Percentiles rank a stretch among this genome's conserved stretches.
Evolutionary conservation across 495 filamentous ascomycete species (phyloP).

Genomic region (Penicillium canescens): DNA sequence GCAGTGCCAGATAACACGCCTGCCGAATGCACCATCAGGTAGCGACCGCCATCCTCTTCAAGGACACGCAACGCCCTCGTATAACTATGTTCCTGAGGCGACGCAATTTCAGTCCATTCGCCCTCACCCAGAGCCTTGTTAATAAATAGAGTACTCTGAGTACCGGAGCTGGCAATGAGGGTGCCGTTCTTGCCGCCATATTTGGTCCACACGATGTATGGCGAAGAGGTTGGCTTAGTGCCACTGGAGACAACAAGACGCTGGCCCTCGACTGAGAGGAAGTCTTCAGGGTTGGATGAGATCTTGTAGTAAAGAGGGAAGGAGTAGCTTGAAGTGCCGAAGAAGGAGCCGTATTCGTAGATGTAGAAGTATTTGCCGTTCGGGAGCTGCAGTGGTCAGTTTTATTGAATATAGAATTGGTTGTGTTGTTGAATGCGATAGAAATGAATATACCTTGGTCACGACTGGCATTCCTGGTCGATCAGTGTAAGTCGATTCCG

Average conservation of each 20-base stretch:
- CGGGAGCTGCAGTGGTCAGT: slow-evolving; percentile 42
- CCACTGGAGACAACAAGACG: slow-evolving; percentile 48
- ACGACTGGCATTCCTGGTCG: slow-evolving; percentile 70
- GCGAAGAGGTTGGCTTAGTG: slow-evolving; percentile 51
- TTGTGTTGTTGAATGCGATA: neutral
- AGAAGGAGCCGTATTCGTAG: slow-evolving; percentile 62
- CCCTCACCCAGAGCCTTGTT: slow-evolving; percentile 57
- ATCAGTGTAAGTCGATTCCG: slow-evolving; percentile 57
- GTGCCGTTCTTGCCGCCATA: slow-evolving; percentile 58
- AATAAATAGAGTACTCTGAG: slow-evolving; percentile 53
- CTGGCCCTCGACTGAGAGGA: slow-evolving; percentile 42
- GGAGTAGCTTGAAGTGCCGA: slow-evolving; percentile 36
- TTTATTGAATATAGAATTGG: neutral
- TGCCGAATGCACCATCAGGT: slow-evolving; percentile 28
- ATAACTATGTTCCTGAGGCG: slow-evolving; percentile 50
- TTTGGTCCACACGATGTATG: slow-evolving; percentile 56
- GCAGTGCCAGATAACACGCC: slow-evolving; percentile 23
- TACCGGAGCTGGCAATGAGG: slow-evolving; percentile 56
- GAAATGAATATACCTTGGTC: slow-evolving; percentile 27
- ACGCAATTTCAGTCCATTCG: slow-evolving; percentile 54
- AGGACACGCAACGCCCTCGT: slow-evolving; percentile 50
- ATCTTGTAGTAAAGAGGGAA: slow-evolving; percentile 62
- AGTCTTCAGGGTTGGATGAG: slow-evolving; percentile 51
- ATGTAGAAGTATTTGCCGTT: slow-evolving; percentile 61
- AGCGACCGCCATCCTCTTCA: slow-evolving; percentile 25